Evolutionary conservation across 306 rosid species (phyloP), one percentile per base, ranked within the genome.

Genomic region (Comarum palustre): DNA sequence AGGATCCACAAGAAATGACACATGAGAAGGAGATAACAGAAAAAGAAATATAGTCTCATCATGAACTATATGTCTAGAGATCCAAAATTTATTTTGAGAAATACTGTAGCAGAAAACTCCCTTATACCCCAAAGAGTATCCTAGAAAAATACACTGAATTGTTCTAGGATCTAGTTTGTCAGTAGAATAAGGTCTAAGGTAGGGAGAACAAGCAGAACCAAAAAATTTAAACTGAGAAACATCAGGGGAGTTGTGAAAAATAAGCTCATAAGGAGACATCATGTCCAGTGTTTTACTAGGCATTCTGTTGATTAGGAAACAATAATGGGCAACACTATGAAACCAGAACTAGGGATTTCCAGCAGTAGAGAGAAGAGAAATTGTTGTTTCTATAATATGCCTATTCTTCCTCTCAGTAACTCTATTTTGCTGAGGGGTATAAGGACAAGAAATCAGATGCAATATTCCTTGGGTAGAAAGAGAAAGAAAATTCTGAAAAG

Each of bases 391-490:
- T 0, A 61, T 4, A 0, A 61, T 14, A 16, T 61, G 66, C 7
- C 1, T 61, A 1, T 61, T 61, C 2, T 3, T 32, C n/a, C 43
- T 17, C 22, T 61, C 66, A 0, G 39, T 14, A 6, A 61, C n/a
- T 0, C 66, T 14, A 61, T 61, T 61, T 8, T 61, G 43, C 3
- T 61, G 43, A 3, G 42, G 41, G 0, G 43, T 32, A 8, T 61
- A 3, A 6, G 43, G 14, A n/a, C 66, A 61, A 0, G 66, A 13
- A 0, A 60, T 31, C 10, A 0, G 2, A 6, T 60, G 41, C 0
- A 31, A 1, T 2, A 69, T 68, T 62, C 75, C 75, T 74, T 86
- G n/a, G n/a, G n/a, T 31, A 61, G 36, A 34, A n/a, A n/a, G n/a
- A 4, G 5, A 3, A 0, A 34, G 36, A 34, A 34, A 34, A 34